phyloP scores from a whole-genome alignment of 495 filamentous ascomycete species.

The Podospora bellae-mahoneyi region DNA sequence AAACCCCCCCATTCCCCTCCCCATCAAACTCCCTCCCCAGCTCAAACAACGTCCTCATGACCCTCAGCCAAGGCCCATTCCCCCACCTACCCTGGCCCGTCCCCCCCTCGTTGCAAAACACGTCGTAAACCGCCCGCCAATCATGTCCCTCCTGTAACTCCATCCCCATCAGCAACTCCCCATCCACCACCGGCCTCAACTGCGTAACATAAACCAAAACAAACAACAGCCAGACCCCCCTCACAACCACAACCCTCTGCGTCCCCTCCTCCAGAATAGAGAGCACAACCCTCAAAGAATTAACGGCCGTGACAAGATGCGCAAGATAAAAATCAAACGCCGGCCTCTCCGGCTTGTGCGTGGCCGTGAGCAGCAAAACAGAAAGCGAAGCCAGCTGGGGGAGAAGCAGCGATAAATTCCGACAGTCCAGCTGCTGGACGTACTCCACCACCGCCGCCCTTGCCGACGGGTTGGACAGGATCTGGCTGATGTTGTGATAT shows the following conservation, averaged over 20 bases:
- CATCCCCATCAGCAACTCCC: slow-evolving; percentile 16
- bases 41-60: slow-evolving; percentile 30
- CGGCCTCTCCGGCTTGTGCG: slow-evolving; percentile 26
- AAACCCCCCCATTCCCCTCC: slow-evolving; percentile 16
- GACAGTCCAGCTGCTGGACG: slow-evolving; percentile 25
- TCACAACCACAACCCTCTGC: slow-evolving; percentile 21
- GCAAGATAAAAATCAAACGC: slow-evolving; percentile 34
- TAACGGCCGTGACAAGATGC: slow-evolving; percentile 25
- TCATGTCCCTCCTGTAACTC: slow-evolving; percentile 3
- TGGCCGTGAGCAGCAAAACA: slow-evolving; percentile 22
- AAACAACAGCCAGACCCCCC: slow-evolving; percentile 33
- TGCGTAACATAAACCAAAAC: slow-evolving; percentile 32
- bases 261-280: slow-evolving; percentile 15
- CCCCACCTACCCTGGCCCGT: slow-evolving; percentile 6
- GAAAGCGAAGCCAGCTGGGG: slow-evolving; percentile 27
- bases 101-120: slow-evolving; percentile 7
- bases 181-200: slow-evolving; percentile 30
- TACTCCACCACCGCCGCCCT: slow-evolving; percentile 28
- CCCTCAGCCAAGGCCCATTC: slow-evolving; percentile 24
- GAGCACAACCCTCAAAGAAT: slow-evolving; percentile 26
- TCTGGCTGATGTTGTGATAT: slow-evolving; percentile 20
- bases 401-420: slow-evolving; percentile 16
- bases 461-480: slow-evolving; percentile 22
- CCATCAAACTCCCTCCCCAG: slow-evolving; percentile 17
- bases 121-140: slow-evolving; percentile 22